phyloP scores from a whole-genome alignment of 345 rosid species.

The Bruguiera parviflora region DNA sequence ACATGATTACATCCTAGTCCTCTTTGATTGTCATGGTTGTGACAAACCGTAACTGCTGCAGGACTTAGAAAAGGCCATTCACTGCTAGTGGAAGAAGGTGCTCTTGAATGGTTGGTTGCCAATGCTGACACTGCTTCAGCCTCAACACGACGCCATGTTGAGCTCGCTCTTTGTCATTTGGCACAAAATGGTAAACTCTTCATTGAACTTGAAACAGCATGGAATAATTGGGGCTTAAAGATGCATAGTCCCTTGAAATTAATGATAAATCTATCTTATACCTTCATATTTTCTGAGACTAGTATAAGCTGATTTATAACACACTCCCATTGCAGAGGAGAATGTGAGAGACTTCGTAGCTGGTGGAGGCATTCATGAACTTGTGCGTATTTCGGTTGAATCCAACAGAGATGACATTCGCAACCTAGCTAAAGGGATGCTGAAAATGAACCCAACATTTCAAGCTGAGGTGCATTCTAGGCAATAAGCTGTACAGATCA shows the following conservation, averaged over 20 bases:
- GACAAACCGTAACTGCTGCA: conserved; percentile 30
- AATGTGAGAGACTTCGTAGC: conserved; percentile 61
- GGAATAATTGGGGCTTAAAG: neutral
- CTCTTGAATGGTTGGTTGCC: conserved; percentile 69
- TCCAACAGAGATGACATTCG: conserved; percentile 88
- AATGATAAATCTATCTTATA: neutral
- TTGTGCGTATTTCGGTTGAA: conserved; percentile 60
- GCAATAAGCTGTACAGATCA: no score
- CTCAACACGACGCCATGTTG: conserved; percentile 73
- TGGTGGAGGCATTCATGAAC: conserved; percentile 57
- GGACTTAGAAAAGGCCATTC: conserved; percentile 78
- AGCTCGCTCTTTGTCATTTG: conserved; percentile 91
- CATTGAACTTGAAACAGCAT: neutral
- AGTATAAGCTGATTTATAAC: neutral
- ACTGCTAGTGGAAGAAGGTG: conserved; percentile 73
- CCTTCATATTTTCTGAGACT: neutral
- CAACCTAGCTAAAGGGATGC: conserved; percentile 75
- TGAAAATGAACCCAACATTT: conserved; percentile 48
- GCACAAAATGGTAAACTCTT: conserved; percentile 73
- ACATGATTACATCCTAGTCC: neutral
- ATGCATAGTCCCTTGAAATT: neutral
- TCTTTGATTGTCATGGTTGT: conserved; percentile 1
- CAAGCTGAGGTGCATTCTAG: conserved; percentile 18
- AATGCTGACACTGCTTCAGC: conserved; percentile 47
- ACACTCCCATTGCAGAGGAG: conserved; percentile 45